Conservation (phyloP, 2,329 filamentous ascomycete genomes). For the Simplicillium aogashimaense region DNA sequence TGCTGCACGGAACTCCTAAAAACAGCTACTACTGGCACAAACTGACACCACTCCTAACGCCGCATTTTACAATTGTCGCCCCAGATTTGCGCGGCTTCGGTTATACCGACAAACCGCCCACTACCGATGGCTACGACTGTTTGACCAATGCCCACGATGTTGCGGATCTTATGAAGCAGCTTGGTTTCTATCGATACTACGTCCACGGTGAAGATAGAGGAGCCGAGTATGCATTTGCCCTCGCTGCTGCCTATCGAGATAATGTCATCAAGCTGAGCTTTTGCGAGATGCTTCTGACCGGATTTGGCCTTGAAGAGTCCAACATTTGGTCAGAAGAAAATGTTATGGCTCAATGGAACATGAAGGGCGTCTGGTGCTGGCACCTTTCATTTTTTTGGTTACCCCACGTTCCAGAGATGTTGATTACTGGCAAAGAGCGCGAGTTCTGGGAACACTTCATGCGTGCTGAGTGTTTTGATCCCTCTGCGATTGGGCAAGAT, state of each 20-base stretch:
- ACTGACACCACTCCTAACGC: neutral
- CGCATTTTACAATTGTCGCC: neutral
- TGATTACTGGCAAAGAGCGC: constrained; percentile 1
- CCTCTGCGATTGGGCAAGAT: neutral
- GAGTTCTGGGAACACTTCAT: constrained; percentile 2
- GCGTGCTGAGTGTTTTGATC: constrained; percentile 1
- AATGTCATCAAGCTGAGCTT: neutral
- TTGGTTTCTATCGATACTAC: neutral
- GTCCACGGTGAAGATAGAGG: neutral
- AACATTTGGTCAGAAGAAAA: constrained; percentile 1
- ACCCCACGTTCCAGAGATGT: constrained; percentile 1
- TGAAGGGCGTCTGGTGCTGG: constrained; percentile 2
- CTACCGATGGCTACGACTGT: neutral
- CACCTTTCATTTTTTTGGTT: constrained; percentile 1
- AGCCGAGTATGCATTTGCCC: neutral
- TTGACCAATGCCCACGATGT: neutral
- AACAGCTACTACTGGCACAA: neutral
- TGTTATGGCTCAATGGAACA: neutral
- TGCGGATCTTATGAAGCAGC: neutral
- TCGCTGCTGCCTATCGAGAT: neutral
- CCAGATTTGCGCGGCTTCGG: neutral
- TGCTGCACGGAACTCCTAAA: neutral
- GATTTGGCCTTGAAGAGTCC: constrained; percentile 1
- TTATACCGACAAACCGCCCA: neutral
- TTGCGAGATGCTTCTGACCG: constrained; percentile 1